A percentile compares a stretch with the other conserved stretches of the same genome.
Conservation (phyloP, 805 yeast species). For the Zygotorulaspora chibaensis region DNA sequence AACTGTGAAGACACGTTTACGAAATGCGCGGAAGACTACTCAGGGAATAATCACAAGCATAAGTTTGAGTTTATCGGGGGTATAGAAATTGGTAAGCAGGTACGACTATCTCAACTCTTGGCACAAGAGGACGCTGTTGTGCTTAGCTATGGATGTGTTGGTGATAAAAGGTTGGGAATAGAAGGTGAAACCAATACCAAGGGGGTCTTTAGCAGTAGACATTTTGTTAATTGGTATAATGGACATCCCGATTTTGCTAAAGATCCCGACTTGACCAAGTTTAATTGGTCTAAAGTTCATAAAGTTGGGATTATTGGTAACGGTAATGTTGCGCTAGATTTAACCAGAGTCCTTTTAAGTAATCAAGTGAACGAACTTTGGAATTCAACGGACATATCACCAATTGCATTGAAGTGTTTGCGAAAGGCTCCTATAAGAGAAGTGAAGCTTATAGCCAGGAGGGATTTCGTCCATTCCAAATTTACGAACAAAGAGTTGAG, state of each 20-base stretch:
- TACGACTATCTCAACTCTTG: constrained; percentile 47
- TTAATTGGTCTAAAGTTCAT: constrained; percentile 57
- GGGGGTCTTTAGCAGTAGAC: constrained; percentile 75
- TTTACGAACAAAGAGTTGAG: constrained; percentile 90
- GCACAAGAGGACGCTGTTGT: constrained; percentile 67
- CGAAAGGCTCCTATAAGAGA: constrained; percentile 49
- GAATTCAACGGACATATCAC: constrained; percentile 67
- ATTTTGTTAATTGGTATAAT: constrained; percentile 95
- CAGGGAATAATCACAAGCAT: constrained; percentile 26
- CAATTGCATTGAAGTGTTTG: constrained; percentile 53
- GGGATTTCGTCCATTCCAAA: constrained; percentile 82
- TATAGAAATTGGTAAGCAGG: constrained; percentile 58
- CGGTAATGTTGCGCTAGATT: constrained; percentile 93
- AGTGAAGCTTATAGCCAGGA: constrained; percentile 74
- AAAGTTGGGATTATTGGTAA: constrained; percentile 85
- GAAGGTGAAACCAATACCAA: constrained; percentile 53
- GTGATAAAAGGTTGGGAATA: constrained; percentile 46
- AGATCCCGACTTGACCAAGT: constrained; percentile 39
- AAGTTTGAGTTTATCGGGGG: constrained; percentile 66
- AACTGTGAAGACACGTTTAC: constrained; percentile 68
- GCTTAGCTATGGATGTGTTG: constrained; percentile 78
- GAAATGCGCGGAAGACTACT: constrained; percentile 38
- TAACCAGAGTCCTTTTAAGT: constrained; percentile 72
- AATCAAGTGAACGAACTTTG: constrained; percentile 47
- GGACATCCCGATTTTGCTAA: constrained; percentile 61